Conservation (phyloP, 2,329 filamentous ascomycete species). For the Ophiocordyceps polyrhachis-furcata region DNA sequence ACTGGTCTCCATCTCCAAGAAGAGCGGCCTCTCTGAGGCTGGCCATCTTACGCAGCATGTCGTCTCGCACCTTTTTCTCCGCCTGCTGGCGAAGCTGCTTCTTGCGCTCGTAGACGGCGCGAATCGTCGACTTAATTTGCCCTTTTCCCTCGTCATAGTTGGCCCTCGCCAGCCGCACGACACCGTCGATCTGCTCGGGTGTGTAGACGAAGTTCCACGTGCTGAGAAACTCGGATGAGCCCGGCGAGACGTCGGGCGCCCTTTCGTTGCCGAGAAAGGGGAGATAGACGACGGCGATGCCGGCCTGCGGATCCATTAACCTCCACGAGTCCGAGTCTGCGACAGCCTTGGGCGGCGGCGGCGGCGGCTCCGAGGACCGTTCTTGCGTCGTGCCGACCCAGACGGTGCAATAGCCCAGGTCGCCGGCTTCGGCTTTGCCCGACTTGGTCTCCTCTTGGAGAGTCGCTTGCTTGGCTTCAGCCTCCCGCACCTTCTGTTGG, state of each 20-base stretch:
- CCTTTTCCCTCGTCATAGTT: slow-evolving; percentile 76
- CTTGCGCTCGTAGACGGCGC: slow-evolving; percentile 86
- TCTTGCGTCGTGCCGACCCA: slow-evolving; percentile 83
- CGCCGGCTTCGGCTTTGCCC: slow-evolving; percentile 27
- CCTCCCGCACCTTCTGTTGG: slow-evolving; percentile 42
- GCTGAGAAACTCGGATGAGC: slow-evolving; percentile 66
- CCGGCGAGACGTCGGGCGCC: slow-evolving; percentile 66
- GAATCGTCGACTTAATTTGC: slow-evolving; percentile 57
- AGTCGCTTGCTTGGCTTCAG: slow-evolving; percentile 27
- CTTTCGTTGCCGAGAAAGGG: slow-evolving; percentile 72
- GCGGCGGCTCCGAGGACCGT: slow-evolving; percentile 35
- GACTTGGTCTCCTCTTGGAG: slow-evolving; percentile 16
- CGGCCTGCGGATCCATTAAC: slow-evolving; percentile 54
- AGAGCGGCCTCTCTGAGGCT: slow-evolving; percentile 32
- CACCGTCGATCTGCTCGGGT: slow-evolving; percentile 70
- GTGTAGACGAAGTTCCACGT: slow-evolving; percentile 99
- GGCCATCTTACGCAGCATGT: slow-evolving; percentile 26
- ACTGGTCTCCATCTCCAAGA: slow-evolving; percentile 47
- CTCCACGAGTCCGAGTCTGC: slow-evolving; percentile 48
- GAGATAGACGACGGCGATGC: slow-evolving; percentile 78
- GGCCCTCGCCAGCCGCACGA: slow-evolving; percentile 62
- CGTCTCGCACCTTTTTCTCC: slow-evolving; percentile 20
- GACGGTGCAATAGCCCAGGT: slow-evolving; percentile 79
- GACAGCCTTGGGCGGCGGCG: slow-evolving; percentile 30
- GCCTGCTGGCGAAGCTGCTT: slow-evolving; percentile 44